phyloP scores from a whole-genome alignment of 1,284 basidiomycete species.

The Boletus smithii region DNA sequence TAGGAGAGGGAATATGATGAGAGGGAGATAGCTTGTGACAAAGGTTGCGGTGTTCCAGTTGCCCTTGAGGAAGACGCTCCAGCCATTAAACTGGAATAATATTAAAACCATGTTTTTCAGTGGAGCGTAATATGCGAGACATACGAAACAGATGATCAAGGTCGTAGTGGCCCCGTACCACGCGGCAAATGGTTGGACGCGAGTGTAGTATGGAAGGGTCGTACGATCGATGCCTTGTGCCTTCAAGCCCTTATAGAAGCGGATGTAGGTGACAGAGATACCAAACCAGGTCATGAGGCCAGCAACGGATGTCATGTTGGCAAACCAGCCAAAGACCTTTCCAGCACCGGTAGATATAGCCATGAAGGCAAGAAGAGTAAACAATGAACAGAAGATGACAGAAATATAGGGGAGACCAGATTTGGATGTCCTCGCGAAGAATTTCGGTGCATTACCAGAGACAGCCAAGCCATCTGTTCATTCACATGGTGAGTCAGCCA shows the following conservation, averaged over 20 bases:
- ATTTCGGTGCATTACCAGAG: constrained; percentile 70
- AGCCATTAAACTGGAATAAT: constrained; percentile 62
- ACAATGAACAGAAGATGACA: constrained; percentile 64
- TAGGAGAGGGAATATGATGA: constrained; percentile 73
- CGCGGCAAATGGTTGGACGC: constrained; percentile 68
- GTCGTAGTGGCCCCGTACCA: constrained; percentile 60
- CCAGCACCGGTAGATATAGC: constrained; percentile 59
- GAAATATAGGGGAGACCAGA: constrained; percentile 76
- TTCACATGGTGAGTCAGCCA: not conserved
- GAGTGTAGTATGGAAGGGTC: constrained; percentile 62
- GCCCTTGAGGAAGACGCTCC: constrained; percentile 70
- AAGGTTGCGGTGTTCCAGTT: constrained; percentile 60
- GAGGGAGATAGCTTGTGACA: constrained; percentile 77
- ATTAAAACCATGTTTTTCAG: not conserved
- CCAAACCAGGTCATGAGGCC: constrained; percentile 83
- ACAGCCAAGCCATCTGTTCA: constrained; percentile 69
- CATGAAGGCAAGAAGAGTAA: constrained; percentile 75
- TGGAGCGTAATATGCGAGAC: constrained; percentile 29
- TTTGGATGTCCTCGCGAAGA: constrained; percentile 67
- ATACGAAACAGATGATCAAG: constrained; percentile 64
- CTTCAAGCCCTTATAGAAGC: constrained; percentile 75
- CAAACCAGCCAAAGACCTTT: constrained; percentile 73
- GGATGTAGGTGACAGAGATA: constrained; percentile 75
- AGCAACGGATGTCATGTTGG: constrained; percentile 67
- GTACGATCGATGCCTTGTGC: constrained; percentile 69